Evolutionary conservation across 441 rosid species (phyloP), one percentile per base, ranked within the genome.

Genomic region (Syzygium syzygioides): DNA sequence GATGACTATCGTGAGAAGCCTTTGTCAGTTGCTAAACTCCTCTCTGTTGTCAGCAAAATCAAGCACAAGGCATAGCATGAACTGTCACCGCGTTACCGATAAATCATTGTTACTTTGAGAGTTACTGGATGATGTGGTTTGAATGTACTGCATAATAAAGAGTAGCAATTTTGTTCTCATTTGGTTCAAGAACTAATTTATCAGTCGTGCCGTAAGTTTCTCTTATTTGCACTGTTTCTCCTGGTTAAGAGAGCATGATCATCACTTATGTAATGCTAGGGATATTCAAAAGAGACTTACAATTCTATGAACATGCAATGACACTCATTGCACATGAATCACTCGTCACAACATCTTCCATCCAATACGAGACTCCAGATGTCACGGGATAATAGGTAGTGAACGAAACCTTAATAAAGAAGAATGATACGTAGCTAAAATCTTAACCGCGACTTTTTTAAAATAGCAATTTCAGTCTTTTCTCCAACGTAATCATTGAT

Each of bases 1-100:
- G 90, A 91, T 54, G 76, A 14, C 26, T 88, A 84, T 88, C 48
- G 64, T 7, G 87, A 86, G 87, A 91, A 91, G 62, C 91, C 92
- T 15, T 41, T 80, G 50, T 62, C 71, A n/a, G 34, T 62, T 62
- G 14, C 71, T 0, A 62, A 62, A 34, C 71, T 62, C 71, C 37
- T 62, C 68, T 62, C 34, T 7, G 34, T 30, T 3, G 32, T 62
- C 71, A n/a, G 34, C 19, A 14, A n/a, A 34, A 62, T 62, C 71
- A n/a, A 14, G 71, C 71, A n/a, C 71, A 6, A 62, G 20, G 34
- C 71, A 7, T 32, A 62, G 2, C 71, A 62, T n/a, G 34, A 62
- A n/a, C 68, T n/a, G 9, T 62, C 10, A 18, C 19, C 68, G 20
- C 20, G 11, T 3, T 14, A n/a, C 71, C 37, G 19, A 62, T 62